Evolutionary conservation across 306 rosid species (phyloP), one percentile per base, ranked within the genome.

Genomic region (Lathyrus sativus): DNA sequence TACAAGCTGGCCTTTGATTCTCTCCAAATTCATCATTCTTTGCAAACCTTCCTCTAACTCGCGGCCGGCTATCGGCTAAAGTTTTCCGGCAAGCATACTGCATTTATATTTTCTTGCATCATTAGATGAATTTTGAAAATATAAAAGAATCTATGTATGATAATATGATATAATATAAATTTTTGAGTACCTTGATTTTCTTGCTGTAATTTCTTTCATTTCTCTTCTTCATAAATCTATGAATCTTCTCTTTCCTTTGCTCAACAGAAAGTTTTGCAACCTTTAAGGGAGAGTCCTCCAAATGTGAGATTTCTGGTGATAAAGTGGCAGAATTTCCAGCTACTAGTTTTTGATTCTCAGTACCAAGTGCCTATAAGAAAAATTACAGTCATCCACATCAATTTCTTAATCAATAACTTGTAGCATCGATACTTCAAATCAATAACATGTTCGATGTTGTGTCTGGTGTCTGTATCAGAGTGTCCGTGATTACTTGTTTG

Each of bases 31-130:
- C 97, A 78, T 93, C 97, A 71, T 90, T 93, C 83, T 93, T 93
- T 0, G 99, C 99, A 70, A 93, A 93, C 74, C 99, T 82, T 81
- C 99, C 99, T 81, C 99, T 80, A 1, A 93, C 99, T 67, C 99
- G 88, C 6, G 99, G 99, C 11, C 99, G 58, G 79, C 99, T 93
- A 70, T 93, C 99, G 0, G 97, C 99, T 33, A 93, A 81, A 14
- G 97, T 93, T 86, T 93, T 93, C 9, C 99, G 87, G 76, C 99
- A 93, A 11, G 99, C 99, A 74, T 93, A 93, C 97, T 93, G 91
- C 85, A 76, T 9, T 24, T 48, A 7, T 2, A 6, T 2, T 61
- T 29, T 43, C 17, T 43, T 75, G 43, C 13, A 37, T n/a, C 31
- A 19, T 84, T 42, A 81, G 78, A 37, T n/a, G 18, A 51, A 62